Conservation (phyloP, 2,329 filamentous ascomycete species). For the Simplicillium aogashimaense region DNA sequence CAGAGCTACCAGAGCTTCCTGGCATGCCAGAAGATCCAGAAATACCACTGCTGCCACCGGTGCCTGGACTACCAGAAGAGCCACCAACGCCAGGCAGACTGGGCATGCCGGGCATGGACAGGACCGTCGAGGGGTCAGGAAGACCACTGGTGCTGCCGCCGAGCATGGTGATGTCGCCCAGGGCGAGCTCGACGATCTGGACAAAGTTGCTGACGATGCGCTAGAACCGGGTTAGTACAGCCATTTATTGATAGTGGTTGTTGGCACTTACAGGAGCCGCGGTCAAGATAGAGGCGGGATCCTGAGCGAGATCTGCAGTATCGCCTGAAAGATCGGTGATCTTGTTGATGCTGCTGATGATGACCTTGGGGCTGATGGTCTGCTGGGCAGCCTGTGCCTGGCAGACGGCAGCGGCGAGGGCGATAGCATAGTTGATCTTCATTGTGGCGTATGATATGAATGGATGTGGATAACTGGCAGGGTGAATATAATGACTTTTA, state of each 20-base stretch:
- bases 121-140: too few species aligned
- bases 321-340: conserved; percentile 8
- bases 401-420: conserved; percentile 9
- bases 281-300: conserved; percentile 2
- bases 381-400: conserved; percentile 8
- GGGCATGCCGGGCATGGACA: too few species aligned
- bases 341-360: conserved; percentile 6
- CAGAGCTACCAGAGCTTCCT: too few species aligned
- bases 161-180: not conserved
- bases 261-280: conserved; percentile 3
- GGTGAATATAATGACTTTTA: too few species aligned
- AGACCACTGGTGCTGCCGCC: too few species aligned
- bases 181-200: not conserved
- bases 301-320: conserved; percentile 3
- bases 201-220: conserved; percentile 3
- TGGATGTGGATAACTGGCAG: too few species aligned
- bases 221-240: conserved; percentile 2
- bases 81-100: too few species aligned
- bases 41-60: too few species aligned
- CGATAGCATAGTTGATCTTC: conserved; percentile 3
- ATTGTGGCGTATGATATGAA: not conserved
- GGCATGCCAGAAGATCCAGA: too few species aligned
- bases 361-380: conserved; percentile 2
- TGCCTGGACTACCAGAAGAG: too few species aligned
- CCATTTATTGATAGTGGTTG: not conserved